Conservation (phyloP, 2,329 filamentous ascomycete species). For the Colletotrichum falcatum region DNA sequence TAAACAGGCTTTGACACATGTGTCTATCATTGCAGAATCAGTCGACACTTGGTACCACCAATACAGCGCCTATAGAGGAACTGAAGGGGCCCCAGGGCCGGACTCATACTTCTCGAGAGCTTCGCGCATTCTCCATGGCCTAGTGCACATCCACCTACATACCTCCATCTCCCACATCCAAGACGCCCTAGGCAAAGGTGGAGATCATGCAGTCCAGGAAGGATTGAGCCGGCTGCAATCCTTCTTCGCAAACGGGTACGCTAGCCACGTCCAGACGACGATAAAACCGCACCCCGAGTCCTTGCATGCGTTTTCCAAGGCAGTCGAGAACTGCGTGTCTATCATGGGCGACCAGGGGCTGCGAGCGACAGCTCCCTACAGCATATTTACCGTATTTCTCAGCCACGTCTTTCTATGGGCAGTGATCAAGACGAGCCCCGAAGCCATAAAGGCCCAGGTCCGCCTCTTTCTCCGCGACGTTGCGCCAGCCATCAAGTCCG, state of each 20-base stretch:
- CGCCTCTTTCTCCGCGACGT: neutral
- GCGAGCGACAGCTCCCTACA: constrained; percentile 2
- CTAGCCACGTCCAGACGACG: neutral
- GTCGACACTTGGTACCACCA: neutral
- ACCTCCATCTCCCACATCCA: constrained; percentile 17
- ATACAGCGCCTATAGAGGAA: neutral
- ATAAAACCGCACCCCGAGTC: neutral
- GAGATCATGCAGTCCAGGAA: neutral
- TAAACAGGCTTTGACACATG: neutral
- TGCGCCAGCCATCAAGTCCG: neutral
- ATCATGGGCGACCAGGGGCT: neutral
- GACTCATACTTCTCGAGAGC: constrained; percentile 5
- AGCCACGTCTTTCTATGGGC: constrained; percentile 16
- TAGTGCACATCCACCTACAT: constrained; percentile 12
- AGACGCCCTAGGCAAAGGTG: constrained; percentile 21
- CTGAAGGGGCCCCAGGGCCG: neutral
- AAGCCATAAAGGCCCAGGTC: neutral
- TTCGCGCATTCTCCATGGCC: constrained; percentile 7
- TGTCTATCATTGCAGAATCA: neutral
- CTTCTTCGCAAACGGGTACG: constrained; percentile 8
- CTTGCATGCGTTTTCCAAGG: neutral
- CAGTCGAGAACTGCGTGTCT: neutral
- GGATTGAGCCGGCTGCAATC: constrained; percentile 6
- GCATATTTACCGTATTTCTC: constrained; percentile 17
- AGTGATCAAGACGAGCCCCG: neutral